phyloP scores from a whole-genome alignment of 176 grass and related monocot species.

The Oryza coarctata region DNA sequence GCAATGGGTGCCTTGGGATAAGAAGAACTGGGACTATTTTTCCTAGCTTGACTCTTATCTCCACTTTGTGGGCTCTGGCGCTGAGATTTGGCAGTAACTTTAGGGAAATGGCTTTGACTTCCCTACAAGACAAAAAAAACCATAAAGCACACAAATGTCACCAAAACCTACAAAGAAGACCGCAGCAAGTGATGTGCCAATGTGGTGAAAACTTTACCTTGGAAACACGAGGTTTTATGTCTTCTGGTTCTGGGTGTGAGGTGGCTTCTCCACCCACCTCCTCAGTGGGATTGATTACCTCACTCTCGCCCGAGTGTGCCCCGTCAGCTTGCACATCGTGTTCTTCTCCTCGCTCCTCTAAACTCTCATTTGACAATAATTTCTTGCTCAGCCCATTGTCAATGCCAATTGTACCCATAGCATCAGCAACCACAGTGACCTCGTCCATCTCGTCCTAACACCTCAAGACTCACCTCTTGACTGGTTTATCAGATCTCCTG shows the following conservation, averaged over 20 bases:
- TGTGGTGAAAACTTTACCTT: conserved; percentile 32
- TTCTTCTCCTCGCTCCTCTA: conserved; percentile 6
- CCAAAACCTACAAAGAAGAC: neutral
- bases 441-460: conserved; percentile 35
- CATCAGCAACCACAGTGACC: neutral
- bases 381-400: conserved; percentile 22
- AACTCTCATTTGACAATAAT: neutral
- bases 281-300: conserved; percentile 58
- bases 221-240: conserved; percentile 24
- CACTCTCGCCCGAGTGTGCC: conserved; percentile 49
- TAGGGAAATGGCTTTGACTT: conserved; percentile 38
- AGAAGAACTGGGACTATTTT: conserved; percentile 24
- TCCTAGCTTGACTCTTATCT: conserved; percentile 47
- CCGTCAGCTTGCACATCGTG: conserved; percentile 37
- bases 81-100: conserved; percentile 35
- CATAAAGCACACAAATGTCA: conserved; percentile 4
- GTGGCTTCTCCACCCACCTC: conserved; percentile 52
- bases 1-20: conserved; percentile 48
- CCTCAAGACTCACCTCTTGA: neutral
- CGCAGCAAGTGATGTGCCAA: neutral
- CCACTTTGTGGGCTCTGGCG: conserved; percentile 32
- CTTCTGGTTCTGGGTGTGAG: conserved; percentile 32
- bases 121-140: conserved; percentile 32
- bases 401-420: conserved; percentile 28
- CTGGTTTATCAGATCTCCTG: neutral